These are phyloP conservation scores for Spathaspora gorwiae DNA, from an alignment of 805 yeast species.

Conservation along the genomic window DNA sequence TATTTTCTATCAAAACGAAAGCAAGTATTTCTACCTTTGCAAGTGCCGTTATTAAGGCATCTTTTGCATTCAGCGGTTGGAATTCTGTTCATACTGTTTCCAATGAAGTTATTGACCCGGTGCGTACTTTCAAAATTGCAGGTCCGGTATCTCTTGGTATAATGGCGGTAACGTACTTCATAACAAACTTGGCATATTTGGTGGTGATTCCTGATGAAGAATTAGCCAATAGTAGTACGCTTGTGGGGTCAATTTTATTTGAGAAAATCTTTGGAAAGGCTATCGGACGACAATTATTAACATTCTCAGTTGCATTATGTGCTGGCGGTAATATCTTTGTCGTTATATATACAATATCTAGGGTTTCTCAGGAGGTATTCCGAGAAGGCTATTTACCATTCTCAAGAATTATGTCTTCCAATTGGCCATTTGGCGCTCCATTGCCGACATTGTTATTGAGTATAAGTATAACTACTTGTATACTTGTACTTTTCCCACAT, in stretches of 20 bases:
- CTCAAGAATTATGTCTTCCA: conserved; percentile 47
- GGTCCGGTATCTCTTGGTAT: conserved; percentile 52
- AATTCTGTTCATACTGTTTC: conserved; percentile 56
- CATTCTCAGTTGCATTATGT: conserved; percentile 55
- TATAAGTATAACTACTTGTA: conserved; percentile 33
- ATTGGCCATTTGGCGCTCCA: conserved; percentile 55
- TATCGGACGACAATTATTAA: conserved; percentile 50
- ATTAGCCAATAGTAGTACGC: conserved; percentile 49
- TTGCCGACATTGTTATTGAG: conserved; percentile 46
- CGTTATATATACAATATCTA: conserved; percentile 52
- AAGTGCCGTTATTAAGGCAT: conserved; percentile 52
- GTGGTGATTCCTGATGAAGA: conserved; percentile 52
- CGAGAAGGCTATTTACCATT: conserved; percentile 61
- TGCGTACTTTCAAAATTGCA: conserved; percentile 52
- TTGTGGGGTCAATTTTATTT: conserved; percentile 56
- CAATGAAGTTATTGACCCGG: conserved; percentile 58
- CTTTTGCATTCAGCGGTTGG: conserved; percentile 64
- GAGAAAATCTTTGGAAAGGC: conserved; percentile 50
- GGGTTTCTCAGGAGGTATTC: conserved; percentile 63
- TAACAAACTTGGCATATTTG: conserved; percentile 54
- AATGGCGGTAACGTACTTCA: conserved; percentile 44
- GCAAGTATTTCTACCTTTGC: conserved; percentile 46
- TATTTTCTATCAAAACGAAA: conserved; percentile 26
- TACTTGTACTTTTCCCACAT: conserved; percentile 38
- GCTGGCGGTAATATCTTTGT: conserved; percentile 63